Evolutionary conservation across 2,329 filamentous ascomycete genomes (phyloP).

Genomic region (Zymoseptoria crescenta): DNA sequence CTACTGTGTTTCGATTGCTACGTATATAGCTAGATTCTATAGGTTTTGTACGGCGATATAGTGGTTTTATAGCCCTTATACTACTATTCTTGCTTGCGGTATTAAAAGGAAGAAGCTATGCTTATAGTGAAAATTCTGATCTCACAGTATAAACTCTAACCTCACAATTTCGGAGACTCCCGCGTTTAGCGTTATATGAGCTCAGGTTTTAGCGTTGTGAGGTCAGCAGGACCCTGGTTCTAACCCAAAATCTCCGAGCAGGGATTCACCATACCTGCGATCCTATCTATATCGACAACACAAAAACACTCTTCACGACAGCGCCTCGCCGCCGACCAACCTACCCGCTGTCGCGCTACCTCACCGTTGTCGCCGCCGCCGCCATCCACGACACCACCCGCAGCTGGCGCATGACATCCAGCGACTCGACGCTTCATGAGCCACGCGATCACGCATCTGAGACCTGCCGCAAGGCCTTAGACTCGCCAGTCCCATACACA

Average conservation of each 20-base stretch:
- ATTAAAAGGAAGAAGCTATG: no score
- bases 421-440: conserved; percentile 14
- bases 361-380: background rate
- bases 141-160: no score
- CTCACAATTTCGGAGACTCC: no score
- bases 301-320: background rate
- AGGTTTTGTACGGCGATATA: no score
- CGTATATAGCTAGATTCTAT: no score
- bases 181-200: no score
- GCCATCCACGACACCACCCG: background rate
- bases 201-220: no score
- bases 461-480: conserved; percentile 14
- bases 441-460: conserved; percentile 21
- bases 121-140: no score
- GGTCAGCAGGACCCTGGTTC: no score
- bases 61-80: no score
- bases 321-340: background rate
- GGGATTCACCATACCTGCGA: background rate
- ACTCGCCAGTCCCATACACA: background rate
- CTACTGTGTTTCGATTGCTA: no score
- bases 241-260: background rate
- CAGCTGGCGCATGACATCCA: conserved; percentile 5
- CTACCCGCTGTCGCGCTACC: background rate
- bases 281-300: background rate
- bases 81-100: no score